Conservation (phyloP, 2,329 filamentous ascomycete species). For the Penicillium sp. region DNA sequence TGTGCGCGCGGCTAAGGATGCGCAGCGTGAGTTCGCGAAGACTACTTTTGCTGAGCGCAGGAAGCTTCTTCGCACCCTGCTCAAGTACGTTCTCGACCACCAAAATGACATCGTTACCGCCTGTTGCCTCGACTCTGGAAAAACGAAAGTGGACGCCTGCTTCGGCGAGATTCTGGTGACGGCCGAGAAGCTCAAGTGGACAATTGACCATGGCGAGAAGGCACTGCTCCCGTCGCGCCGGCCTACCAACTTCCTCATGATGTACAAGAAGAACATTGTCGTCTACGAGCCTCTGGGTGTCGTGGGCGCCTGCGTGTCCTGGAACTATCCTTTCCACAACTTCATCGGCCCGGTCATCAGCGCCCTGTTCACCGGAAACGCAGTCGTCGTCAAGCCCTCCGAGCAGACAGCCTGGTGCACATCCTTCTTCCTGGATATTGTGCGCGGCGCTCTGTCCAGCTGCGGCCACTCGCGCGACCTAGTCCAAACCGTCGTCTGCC, state of each 20-base stretch:
- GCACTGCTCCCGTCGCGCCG: constrained; percentile 69
- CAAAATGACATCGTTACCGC: constrained; percentile 82
- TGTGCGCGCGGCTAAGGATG: constrained; percentile 68
- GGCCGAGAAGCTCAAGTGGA: constrained; percentile 92
- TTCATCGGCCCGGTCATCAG: constrained; percentile 87
- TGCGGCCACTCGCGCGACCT: constrained; percentile 81
- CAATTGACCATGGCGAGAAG: constrained; percentile 81
- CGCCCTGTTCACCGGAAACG: constrained; percentile 86
- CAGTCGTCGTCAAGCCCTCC: constrained; percentile 87
- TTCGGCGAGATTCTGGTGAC: constrained; percentile 95
- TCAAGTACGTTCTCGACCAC: constrained; percentile 77
- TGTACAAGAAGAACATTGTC: constrained; percentile 90
- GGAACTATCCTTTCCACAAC: constrained; percentile 98
- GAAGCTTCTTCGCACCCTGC: constrained; percentile 74
- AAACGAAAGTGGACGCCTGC: constrained; percentile 91
- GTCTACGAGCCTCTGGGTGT: constrained; percentile 90
- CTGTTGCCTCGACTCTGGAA: constrained; percentile 89
- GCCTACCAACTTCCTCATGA: constrained; percentile 89
- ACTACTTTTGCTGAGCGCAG: constrained; percentile 76
- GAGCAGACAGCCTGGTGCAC: constrained; percentile 96
- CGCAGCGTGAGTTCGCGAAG: constrained; percentile 73
- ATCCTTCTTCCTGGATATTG: constrained; percentile 75
- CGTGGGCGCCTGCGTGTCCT: constrained; percentile 87
- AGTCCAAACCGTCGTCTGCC: constrained; percentile 82
- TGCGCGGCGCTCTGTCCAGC: constrained; percentile 71